A percentile compares a stretch with the other conserved stretches of the same genome.
phyloP scores from a whole-genome alignment of 768 basidiomycete species.

The Kwoniella sp. region DNA sequence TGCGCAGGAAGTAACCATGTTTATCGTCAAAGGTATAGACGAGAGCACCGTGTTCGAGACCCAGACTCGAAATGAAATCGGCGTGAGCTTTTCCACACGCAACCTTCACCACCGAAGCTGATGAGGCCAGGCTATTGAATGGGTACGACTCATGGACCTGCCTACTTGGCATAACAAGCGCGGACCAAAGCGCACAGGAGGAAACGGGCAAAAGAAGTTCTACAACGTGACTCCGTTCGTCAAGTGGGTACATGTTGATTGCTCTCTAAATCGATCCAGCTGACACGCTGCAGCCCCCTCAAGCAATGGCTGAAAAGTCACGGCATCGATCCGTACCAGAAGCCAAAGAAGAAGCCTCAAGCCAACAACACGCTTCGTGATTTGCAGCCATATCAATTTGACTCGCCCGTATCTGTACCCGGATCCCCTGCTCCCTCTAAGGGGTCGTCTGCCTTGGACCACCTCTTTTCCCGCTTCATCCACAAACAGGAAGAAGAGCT shows the following conservation, averaged over 20 bases:
- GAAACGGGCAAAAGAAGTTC: slow-evolving; percentile 64
- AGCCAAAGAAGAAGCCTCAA: slow-evolving; percentile 21
- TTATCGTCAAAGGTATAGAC: slow-evolving; percentile 78
- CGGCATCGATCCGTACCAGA: slow-evolving; percentile 24
- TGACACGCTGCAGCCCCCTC: slow-evolving; percentile 23
- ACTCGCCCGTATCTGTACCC: slow-evolving; percentile 5
- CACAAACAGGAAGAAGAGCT: slow-evolving; percentile 34
- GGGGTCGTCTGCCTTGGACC: slow-evolving; percentile 24
- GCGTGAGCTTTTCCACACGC: slow-evolving; percentile 58
- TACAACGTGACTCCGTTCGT: slow-evolving; percentile 96
- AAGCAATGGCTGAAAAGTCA: slow-evolving; percentile 37
- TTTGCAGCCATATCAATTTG: slow-evolving; percentile 36
- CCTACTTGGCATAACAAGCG: slow-evolving; percentile 76
- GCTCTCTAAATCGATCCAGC: neutral
- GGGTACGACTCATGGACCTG: slow-evolving; percentile 83
- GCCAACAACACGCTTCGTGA: slow-evolving; percentile 4
- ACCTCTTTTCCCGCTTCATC: slow-evolving; percentile 34
- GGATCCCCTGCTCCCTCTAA: neutral
- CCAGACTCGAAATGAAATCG: slow-evolving; percentile 95
- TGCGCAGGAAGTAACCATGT: slow-evolving; percentile 86
- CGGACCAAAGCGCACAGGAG: slow-evolving; percentile 53
- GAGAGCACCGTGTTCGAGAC: slow-evolving; percentile 88
- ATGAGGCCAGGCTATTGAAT: slow-evolving; percentile 79
- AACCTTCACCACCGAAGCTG: neutral
- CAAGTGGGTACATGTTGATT: slow-evolving; percentile 42